Percentiles rank a stretch among this genome's conserved stretches.
These are phyloP conservation scores for Flagelloscypha sp. DNA, from an alignment of 768 basidiomycete genomes.

Conservation along the genomic window DNA sequence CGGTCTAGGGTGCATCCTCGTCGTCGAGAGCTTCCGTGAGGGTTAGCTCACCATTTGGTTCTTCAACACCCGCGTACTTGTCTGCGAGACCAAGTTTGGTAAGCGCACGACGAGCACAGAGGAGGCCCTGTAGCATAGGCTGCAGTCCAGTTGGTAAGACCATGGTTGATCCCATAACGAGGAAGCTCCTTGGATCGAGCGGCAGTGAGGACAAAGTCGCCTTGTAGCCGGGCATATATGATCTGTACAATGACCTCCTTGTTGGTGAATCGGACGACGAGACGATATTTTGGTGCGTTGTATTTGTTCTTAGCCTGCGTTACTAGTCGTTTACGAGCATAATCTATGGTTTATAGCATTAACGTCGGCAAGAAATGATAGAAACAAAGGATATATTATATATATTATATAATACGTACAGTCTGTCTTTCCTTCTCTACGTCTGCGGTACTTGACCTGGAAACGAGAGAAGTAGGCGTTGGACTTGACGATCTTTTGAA, in stretches of 20 bases:
- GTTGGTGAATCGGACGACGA: slow-evolving; percentile 99
- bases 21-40: slow-evolving; percentile 82
- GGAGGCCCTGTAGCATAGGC: slow-evolving; percentile 97
- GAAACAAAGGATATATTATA: slow-evolving; percentile 6
- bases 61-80: slow-evolving; percentile 91
- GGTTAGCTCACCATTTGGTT: slow-evolving; percentile 81
- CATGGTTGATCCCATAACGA: slow-evolving; percentile 94
- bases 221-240: slow-evolving; percentile 94
- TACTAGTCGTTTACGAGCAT: slow-evolving; percentile 94
- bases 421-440: slow-evolving; percentile 98
- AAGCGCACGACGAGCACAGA: slow-evolving; percentile 89
- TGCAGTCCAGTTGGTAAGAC: slow-evolving; percentile 99
- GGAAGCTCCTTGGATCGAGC: slow-evolving; percentile 91
- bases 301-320: slow-evolving; percentile 99
- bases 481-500: slow-evolving; percentile 96
- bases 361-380: slow-evolving; percentile 2
- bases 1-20: slow-evolving; percentile 92
- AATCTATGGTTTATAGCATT: slow-evolving; percentile 45
- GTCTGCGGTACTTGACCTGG: slow-evolving; percentile 97
- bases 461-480: slow-evolving; percentile 96
- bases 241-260: slow-evolving; percentile 92
- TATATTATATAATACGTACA: slow-evolving; percentile 42
- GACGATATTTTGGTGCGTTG: slow-evolving; percentile 96
- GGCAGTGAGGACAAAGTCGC: slow-evolving; percentile 86
- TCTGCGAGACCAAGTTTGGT: slow-evolving; percentile 94